Base-by-base conservation (phyloP, 2,329 filamentous ascomycete species). In the Nigrospora osmanthi region DNA sequence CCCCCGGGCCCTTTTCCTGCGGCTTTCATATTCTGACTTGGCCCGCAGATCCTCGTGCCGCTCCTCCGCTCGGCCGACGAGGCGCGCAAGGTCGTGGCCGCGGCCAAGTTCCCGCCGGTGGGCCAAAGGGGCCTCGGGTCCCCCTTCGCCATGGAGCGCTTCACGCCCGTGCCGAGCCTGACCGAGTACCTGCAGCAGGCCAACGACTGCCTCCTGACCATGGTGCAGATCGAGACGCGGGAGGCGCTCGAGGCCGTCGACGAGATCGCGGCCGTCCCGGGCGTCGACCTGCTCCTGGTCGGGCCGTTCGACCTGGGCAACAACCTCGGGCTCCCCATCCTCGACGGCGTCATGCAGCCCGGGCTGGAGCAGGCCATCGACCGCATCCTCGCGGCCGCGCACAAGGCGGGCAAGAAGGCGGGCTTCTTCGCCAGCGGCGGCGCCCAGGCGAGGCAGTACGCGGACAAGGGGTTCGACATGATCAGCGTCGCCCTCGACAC, bases 271-370 rank as follows among this genome's bases (percentile, higher is more conserved):
- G 68, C 73, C 16, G 67, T 81, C 17, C 63, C 77, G 4, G 78
- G 78, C 4, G 67, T 85, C 17, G 81, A 85, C 49, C 72, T 81
- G 5, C 62, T 85, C n/a, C 84, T 83, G 56, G 71, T 85, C 39
- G 81, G 81, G 0, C 81, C 81, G 2, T 84, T 83, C 56, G 81
- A 85, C 54, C 68, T 85, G 43, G 82, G 75, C 41, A 80, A 81
- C 58, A 81, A 76, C 52, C 79, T 82, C 38, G 79, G 78, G 1
- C 63, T 76, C 43, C 78, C 83, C 1, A 76, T 87, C 35, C 69
- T 82, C 17, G 68, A 82, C 49, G 76, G 75, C 1, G 73, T 73
- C 40, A 75, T 85, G 53, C 62, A 78, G 50, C 72, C 73, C 0
- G 74, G 81, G 47, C 70, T 87, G 47, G 66, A 76, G 31, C 67